Percentiles rank a stretch among this genome's conserved stretches.
Evolutionary conservation across 2,329 filamentous ascomycete genomes (phyloP).

Genomic region (Gliomastix tumulicola): DNA sequence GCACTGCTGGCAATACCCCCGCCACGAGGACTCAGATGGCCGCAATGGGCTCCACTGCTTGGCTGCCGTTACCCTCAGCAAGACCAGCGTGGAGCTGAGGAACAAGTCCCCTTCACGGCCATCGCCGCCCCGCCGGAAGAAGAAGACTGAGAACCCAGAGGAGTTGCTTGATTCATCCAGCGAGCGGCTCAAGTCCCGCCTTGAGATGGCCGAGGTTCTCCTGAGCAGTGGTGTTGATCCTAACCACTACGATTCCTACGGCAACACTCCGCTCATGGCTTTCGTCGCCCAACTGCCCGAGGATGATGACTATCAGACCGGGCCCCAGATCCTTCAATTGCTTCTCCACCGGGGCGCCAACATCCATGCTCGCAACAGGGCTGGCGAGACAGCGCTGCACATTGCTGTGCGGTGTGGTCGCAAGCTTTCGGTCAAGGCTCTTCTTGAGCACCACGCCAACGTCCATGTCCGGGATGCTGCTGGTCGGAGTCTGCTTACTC

Average conservation of each 20-base stretch:
- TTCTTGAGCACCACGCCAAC: conserved; percentile 39
- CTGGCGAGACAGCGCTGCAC: conserved; percentile 48
- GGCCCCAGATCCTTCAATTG: conserved; percentile 35
- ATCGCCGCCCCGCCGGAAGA: conserved; percentile 1
- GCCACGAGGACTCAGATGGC: conserved; percentile 27
- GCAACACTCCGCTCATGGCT: conserved; percentile 48
- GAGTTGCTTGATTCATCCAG: conserved; percentile 22
- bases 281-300: conserved; percentile 43
- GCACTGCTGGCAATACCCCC: conserved; percentile 9
- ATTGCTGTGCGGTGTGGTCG: conserved; percentile 45
- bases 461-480: conserved; percentile 36
- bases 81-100: conserved; percentile 14
- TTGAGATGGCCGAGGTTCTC: too few species aligned
- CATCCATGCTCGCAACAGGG: conserved; percentile 42
- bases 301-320: conserved; percentile 40
- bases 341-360: conserved; percentile 35
- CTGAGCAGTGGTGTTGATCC: conserved; percentile 32
- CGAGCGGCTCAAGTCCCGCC: conserved; percentile 13
- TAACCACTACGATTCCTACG: conserved; percentile 44
- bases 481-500: conserved; percentile 35
- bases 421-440: conserved; percentile 40
- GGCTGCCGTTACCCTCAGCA: conserved; percentile 42
- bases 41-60: conserved; percentile 53
- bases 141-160: conserved; percentile 1
- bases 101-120: not conserved